A percentile compares a stretch with the other conserved stretches of the same genome.
These are phyloP conservation scores for Phialophora verrucosa DNA, from an alignment of 2,329 filamentous ascomycete genomes.

Conservation along the genomic window DNA sequence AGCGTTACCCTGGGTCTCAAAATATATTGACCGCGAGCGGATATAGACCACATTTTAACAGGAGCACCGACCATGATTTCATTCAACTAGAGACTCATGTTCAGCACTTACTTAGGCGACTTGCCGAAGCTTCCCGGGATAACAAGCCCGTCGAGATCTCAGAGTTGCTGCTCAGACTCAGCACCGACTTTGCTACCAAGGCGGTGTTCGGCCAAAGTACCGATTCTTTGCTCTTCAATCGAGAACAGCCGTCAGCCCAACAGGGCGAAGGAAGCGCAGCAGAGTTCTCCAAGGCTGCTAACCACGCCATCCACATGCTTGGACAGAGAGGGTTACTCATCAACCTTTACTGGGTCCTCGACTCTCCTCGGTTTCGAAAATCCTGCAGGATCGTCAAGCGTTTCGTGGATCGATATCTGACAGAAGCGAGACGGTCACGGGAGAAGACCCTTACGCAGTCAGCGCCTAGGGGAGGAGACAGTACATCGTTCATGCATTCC, in stretches of 20 bases:
- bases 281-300: slow-evolving; percentile 23
- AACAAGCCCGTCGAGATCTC: slow-evolving; percentile 64
- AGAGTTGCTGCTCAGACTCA: slow-evolving; percentile 67
- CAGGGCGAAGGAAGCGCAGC: slow-evolving; percentile 13
- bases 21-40: not conserved
- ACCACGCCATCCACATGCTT: slow-evolving; percentile 42
- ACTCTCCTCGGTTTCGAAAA: slow-evolving; percentile 46
- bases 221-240: slow-evolving; percentile 49
- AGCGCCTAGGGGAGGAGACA: slow-evolving; percentile 20
- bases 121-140: slow-evolving; percentile 58
- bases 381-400: slow-evolving; percentile 17
- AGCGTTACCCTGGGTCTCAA: not conserved
- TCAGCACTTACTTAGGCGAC: slow-evolving; percentile 55
- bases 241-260: slow-evolving; percentile 13
- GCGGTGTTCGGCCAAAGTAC: slow-evolving; percentile 69
- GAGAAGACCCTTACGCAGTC: slow-evolving; percentile 16
- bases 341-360: slow-evolving; percentile 47
- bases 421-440: slow-evolving; percentile 4
- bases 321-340: slow-evolving; percentile 43
- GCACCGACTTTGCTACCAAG: slow-evolving; percentile 69
- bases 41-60: slow-evolving; percentile 21
- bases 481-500: slow-evolving; percentile 37
- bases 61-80: slow-evolving; percentile 22
- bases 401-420: slow-evolving; percentile 18
- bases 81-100: slow-evolving; percentile 44